Evolutionary conservation across 352 stramenopile species (phyloP).

Genomic region (Phytophthora pini): DNA sequence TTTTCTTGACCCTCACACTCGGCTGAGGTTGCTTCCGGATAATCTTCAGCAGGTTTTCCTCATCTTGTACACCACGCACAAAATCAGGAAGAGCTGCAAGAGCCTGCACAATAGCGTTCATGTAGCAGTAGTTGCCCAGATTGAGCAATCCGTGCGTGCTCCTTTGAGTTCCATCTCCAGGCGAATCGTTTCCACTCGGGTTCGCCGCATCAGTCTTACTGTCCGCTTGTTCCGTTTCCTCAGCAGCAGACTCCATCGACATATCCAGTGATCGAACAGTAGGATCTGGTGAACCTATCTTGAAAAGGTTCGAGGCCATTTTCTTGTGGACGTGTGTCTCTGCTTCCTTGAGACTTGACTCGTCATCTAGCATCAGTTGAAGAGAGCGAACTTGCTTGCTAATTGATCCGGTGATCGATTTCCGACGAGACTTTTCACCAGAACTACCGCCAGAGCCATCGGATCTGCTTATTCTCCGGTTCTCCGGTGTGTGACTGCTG

Average conservation of each 20-base stretch:
- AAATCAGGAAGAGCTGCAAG: conserved; percentile 79
- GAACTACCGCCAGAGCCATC: conserved; percentile 19
- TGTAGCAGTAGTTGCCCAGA: conserved; percentile 93
- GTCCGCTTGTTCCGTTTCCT: conserved; percentile 13
- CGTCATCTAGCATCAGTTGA: conserved; percentile 78
- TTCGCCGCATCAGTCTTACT: conserved; percentile 15
- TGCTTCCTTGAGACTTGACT: conserved; percentile 28
- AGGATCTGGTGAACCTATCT: conserved; percentile 25
- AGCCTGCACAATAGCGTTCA: conserved; percentile 94
- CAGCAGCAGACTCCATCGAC: conserved; percentile 35
- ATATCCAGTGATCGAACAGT: conserved; percentile 30
- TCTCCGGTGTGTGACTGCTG: conserved; percentile 24
- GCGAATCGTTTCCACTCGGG: conserved; percentile 8
- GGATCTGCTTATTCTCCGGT: conserved; percentile 18
- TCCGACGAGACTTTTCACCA: conserved; percentile 31
- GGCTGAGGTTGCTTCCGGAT: conserved; percentile 58
- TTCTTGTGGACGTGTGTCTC: conserved; percentile 30
- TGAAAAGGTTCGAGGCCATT: conserved; percentile 58
- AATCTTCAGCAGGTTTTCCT: conserved; percentile 64
- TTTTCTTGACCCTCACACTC: conserved; percentile 36
- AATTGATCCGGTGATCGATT: conserved; percentile 38
- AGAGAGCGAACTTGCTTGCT: conserved; percentile 85
- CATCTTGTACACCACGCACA: conserved; percentile 48
- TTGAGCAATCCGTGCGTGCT: conserved; percentile 93
- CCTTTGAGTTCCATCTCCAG: conserved; percentile 33